Base-by-base conservation (phyloP, 2,329 filamentous ascomycete species). In the Penicillium sp. region DNA sequence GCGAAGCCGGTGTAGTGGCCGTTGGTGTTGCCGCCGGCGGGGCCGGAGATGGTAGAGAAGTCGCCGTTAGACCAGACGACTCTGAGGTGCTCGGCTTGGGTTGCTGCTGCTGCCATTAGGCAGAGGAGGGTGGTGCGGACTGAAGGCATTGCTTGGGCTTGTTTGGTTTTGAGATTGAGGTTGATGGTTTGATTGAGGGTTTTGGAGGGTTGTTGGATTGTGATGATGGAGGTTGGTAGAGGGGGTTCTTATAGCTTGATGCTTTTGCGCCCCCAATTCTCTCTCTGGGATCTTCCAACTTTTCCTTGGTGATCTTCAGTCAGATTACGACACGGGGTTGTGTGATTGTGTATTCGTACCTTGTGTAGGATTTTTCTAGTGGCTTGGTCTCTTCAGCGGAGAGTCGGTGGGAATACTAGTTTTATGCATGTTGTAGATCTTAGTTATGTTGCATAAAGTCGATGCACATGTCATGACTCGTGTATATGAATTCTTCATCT, bases 11-110 rank as follows among this genome's bases (percentile, higher is more conserved):
- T 39, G 37, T 45, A 54, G 19, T 54, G 47, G 13, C 47, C 53
- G 30, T 44, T 56, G 0, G 34, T 41, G 31, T 46, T 56, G 27
- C 53, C 53, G 6, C 53, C 53, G 27, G 47, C 22, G 11, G 51
- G 48, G 11, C 53, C 53, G 3, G 51, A 54, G 33, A 56, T 49
- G 6, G 48, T 39, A 8, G 53, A 56, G 13, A 56, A 56, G 45
- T 47, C 48, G 25, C 53, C 53, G 13, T 19, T 11, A 7, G 53
- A 56, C 34, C 41, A 54, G 45, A 54, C 42, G 29, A 54, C 53
- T 41, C 39, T 51, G n/a, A 56, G 25, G 35, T 49, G 53, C 39
- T 56, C 53, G 4, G 50, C 50, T 29, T 43, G 49, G 11, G 47
- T 41, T 12, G 44, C 39, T 9, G 53, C 48, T n/a, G 31, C 37